Evolutionary conservation across 2,329 filamentous ascomycete species (phyloP).

Genomic region (Blumeriella jaapii): DNA sequence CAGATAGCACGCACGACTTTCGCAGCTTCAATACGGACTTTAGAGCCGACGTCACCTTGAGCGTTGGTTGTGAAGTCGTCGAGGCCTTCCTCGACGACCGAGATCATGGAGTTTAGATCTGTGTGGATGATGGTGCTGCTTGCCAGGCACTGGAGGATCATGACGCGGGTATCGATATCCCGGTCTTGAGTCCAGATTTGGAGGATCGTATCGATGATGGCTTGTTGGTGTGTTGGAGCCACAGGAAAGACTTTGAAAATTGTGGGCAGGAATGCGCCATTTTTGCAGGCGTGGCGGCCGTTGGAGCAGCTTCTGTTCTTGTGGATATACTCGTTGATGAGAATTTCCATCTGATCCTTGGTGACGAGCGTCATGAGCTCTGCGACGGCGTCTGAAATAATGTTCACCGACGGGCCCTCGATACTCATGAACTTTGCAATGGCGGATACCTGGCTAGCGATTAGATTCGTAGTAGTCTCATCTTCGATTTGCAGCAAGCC

Average conservation of each 20-base stretch:
- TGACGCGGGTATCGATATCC: conserved; percentile 35
- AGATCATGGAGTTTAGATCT: conserved; percentile 9
- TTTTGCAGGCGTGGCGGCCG: background rate
- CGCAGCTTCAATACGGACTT: conserved; percentile 71
- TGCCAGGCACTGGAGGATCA: conserved; percentile 44
- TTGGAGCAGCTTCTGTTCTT: conserved; percentile 2
- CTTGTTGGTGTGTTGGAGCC: background rate
- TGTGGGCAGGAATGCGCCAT: conserved; percentile 4
- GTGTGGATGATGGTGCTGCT: conserved; percentile 30
- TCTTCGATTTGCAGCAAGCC: background rate
- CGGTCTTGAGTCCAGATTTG: conserved; percentile 30
- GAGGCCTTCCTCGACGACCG: conserved; percentile 43
- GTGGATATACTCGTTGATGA: background rate
- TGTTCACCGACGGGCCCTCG: conserved; percentile 39
- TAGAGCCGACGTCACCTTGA: conserved; percentile 79
- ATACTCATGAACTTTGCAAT: conserved; percentile 35
- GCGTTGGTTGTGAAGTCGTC: conserved; percentile 89
- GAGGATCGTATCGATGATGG: conserved; percentile 2
- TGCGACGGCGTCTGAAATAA: conserved; percentile 40
- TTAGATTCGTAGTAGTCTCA: background rate
- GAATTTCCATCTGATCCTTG: background rate
- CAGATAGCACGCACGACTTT: conserved; percentile 31
- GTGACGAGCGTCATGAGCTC: conserved; percentile 25
- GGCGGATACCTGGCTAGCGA: background rate
- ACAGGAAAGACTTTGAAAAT: conserved; percentile 6